Conservation (phyloP, 306 rosid species). For the Castanopsis chinensis region DNA sequence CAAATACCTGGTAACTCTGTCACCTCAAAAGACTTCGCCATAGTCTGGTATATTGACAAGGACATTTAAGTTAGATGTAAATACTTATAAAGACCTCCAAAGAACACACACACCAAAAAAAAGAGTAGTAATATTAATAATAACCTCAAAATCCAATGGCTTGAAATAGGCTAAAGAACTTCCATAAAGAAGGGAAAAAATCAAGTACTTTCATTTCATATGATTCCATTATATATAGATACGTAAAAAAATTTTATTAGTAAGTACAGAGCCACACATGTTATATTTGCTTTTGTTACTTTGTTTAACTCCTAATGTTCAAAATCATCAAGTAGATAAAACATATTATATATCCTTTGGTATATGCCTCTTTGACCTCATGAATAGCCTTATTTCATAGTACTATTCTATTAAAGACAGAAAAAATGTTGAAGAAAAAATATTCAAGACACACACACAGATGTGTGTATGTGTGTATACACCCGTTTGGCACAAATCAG, state of each 20-base stretch:
- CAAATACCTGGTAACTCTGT: conserved; percentile 91
- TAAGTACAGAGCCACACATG: background rate
- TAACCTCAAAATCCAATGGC: conserved; percentile 17
- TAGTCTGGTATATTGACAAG: conserved; percentile 59
- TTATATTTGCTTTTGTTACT: background rate
- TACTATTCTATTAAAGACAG: background rate
- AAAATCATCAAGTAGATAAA: background rate
- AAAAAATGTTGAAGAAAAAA: background rate
- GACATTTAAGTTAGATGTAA: conserved; percentile 31
- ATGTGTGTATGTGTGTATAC: no score
- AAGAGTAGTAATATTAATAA: background rate
- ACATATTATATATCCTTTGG: background rate
- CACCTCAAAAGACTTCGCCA: conserved; percentile 98
- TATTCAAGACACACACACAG: background rate
- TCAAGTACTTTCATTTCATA: background rate
- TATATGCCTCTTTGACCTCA: background rate
- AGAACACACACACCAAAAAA: background rate
- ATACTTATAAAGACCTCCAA: conserved; percentile 7
- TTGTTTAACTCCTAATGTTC: background rate
- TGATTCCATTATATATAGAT: background rate
- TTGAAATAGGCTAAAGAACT: background rate
- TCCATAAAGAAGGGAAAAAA: background rate
- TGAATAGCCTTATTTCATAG: background rate
- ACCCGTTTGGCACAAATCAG: background rate
- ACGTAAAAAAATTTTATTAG: background rate